Conservation (phyloP, 1,139 yeast genomes). For the Taphrina populina region DNA sequence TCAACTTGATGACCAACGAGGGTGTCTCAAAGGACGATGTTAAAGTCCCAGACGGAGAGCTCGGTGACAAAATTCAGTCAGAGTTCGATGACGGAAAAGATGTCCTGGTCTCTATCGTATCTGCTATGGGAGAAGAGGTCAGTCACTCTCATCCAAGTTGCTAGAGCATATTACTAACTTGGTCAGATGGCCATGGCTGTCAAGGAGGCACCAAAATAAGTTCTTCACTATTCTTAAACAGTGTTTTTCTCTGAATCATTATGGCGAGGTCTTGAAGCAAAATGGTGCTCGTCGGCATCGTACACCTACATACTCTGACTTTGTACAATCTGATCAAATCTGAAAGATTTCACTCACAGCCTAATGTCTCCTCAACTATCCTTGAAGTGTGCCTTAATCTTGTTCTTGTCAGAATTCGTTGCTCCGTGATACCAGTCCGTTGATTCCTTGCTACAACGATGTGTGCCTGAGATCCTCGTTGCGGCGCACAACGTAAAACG, state of each 20-base stretch:
- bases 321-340: slow-evolving; percentile 25
- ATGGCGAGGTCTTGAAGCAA: slow-evolving; percentile 7
- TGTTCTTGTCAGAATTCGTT: too few relatives aligned
- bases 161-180: not conserved
- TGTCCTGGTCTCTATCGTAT: slow-evolving; percentile 87
- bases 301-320: slow-evolving; percentile 5
- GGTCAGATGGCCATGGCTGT: slow-evolving; percentile 30
- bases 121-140: slow-evolving; percentile 96
- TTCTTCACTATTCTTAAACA: too few relatives aligned
- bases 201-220: slow-evolving; percentile 29
- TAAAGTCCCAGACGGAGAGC: slow-evolving; percentile 95
- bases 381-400: not conserved
- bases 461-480: too few relatives aligned
- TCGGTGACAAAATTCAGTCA: slow-evolving; percentile 86
- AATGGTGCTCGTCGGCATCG: slow-evolving; percentile 4
- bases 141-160: not conserved
- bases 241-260: not conserved
- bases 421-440: too few relatives aligned
- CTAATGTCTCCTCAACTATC: not conserved
- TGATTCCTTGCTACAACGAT: too few relatives aligned
- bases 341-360: slow-evolving; percentile 2
- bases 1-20: slow-evolving; percentile 91
- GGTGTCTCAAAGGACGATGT: slow-evolving; percentile 99
- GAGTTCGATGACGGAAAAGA: slow-evolving; percentile 99
- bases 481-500: too few relatives aligned